These are phyloP conservation scores for Cutaneotrichosporon spelunceum DNA, from an alignment of 1,284 basidiomycete species.

Conservation along the genomic window DNA sequence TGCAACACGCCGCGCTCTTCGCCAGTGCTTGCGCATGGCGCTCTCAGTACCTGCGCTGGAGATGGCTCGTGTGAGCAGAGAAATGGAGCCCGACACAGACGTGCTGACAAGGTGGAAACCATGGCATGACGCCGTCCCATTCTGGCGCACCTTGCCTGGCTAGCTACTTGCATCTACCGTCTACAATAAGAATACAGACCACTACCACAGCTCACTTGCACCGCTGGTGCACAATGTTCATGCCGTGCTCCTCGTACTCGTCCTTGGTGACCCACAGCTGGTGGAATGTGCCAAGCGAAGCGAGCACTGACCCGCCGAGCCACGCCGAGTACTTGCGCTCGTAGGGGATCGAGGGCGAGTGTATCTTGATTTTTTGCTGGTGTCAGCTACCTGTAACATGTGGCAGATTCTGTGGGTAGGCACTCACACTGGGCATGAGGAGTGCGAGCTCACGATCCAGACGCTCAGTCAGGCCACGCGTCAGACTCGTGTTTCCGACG, in stretches of 20 bases:
- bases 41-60: too few species aligned
- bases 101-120: not conserved
- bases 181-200: constrained; percentile 1
- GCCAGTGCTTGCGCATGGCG: too few species aligned
- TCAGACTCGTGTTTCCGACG: constrained; percentile 83
- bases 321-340: constrained; percentile 86
- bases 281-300: constrained; percentile 91
- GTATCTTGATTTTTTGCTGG: constrained; percentile 68
- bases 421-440: constrained; percentile 73
- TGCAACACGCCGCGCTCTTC: too few species aligned
- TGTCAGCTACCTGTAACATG: not conserved
- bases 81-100: too few species aligned
- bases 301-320: constrained; percentile 90
- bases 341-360: constrained; percentile 79
- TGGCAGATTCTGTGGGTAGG: too few species aligned
- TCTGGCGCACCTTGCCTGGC: too few species aligned
- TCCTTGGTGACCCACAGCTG: constrained; percentile 33
- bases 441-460: constrained; percentile 73
- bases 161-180: constrained; percentile 1
- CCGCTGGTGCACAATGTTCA: constrained; percentile 50
- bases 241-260: constrained; percentile 45
- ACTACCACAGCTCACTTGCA: constrained; percentile 11
- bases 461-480: constrained; percentile 82
- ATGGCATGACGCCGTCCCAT: too few species aligned
- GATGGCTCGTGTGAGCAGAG: too few species aligned